phyloP scores from a whole-genome alignment of 225 moss, liverwort and hornwort genomes.

The Pseudoscleropodium purum region DNA sequence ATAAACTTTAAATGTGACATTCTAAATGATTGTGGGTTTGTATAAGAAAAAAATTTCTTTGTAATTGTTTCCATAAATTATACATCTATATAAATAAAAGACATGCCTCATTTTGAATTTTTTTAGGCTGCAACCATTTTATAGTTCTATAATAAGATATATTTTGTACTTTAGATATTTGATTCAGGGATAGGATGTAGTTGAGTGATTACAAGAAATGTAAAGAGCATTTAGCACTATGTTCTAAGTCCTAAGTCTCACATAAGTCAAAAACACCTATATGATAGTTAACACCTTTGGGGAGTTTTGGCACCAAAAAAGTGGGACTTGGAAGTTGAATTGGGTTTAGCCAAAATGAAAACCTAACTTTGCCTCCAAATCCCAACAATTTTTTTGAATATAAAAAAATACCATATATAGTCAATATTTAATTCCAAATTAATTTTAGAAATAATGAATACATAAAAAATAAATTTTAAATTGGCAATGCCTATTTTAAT shows the following conservation, averaged over 20 bases:
- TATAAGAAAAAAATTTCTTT: rapidly evolving
- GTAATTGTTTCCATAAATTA: too few species aligned
- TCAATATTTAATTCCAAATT: neutral
- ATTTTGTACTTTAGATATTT: neutral
- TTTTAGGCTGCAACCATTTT: too few species aligned
- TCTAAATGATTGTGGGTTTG: neutral
- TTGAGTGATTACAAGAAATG: neutral
- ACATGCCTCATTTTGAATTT: neutral
- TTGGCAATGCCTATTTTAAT: neutral
- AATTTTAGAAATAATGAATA: neutral
- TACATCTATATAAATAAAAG: neutral
- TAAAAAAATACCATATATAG: neutral
- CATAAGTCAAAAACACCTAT: rapidly evolving
- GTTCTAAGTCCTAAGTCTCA: rapidly evolving
- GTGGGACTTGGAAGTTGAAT: rapidly evolving
- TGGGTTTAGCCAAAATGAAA: rapidly evolving
- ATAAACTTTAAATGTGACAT: neutral
- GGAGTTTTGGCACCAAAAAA: rapidly evolving
- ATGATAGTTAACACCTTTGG: neutral
- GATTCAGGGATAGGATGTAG: neutral
- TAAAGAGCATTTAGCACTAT: rapidly evolving
- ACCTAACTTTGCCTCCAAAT: rapidly evolving
- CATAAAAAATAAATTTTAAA: neutral
- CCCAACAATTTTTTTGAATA: rapidly evolving
- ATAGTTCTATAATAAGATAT: too few species aligned